Base-by-base conservation (phyloP, 768 basidiomycete genomes). In the Rhodotorula sphaerocarpa region DNA sequence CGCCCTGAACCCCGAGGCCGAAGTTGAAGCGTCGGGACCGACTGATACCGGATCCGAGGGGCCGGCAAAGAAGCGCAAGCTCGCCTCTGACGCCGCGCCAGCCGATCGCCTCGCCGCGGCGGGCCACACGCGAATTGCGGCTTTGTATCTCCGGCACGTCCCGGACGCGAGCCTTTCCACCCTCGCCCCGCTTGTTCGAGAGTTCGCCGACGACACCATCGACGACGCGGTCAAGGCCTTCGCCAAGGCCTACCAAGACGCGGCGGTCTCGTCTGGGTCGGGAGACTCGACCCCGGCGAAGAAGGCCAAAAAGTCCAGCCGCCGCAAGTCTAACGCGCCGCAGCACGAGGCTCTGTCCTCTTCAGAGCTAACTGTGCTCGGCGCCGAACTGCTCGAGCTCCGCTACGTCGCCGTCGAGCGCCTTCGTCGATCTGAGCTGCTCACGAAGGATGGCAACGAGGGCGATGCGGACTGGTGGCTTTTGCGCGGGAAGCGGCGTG, bases 21-120 rank as follows among this genome's bases (percentile, higher is more conserved):
- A n/a, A n/a, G n/a, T 9, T 16, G 52, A 48, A 54, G n/a, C 39
- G 18, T 20, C 56, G 57, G 42, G 23, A 44, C 43, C 4, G 16
- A 1, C 51, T 59, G 1, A n/a, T 64, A 5, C 21, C 6, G 18
- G n/a, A 2, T 18, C 30, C 31, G 50, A 55, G 7, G 54, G 55
- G n/a, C 63, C 63, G 11, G 28, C 63, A 7, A 68, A 64, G 67
- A 63, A 64, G 45, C 62, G 67, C 11, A 60, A 60, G 39, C 9
- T 60, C 61, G 7, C 15, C 48, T 7, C 1, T 30, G 1, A 4
- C 53, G 21, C 5, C 44, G 0, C 3, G 42, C 1, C 1, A 41
- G 9, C 2, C n/a, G 18, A 23, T 5, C 9, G 1, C 12, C 9
- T 34, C n/a, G n/a, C n/a, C n/a, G n/a, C n/a, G n/a, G n/a, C n/a